Evolutionary conservation across 2,329 filamentous ascomycete species (phyloP), one percentile per base, ranked within the genome.

Genomic region (Diplodia corticola): DNA sequence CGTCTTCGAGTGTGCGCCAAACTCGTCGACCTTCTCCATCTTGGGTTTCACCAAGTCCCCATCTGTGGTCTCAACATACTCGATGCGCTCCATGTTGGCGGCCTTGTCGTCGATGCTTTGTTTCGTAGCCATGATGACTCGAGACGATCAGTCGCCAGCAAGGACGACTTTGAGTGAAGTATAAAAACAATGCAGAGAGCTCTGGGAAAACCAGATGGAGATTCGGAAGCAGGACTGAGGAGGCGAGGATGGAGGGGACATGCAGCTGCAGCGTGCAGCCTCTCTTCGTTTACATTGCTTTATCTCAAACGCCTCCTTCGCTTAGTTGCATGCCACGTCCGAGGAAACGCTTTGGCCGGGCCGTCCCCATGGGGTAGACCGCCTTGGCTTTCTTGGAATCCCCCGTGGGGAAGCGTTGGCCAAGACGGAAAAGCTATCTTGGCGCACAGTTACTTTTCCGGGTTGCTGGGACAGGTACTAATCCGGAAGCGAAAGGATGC

Each of bases 1-100:
- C 9, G 72, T 77, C 69, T 77, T 76, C 64, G 70, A 73, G 54
- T 75, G 70, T 28, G 75, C 74, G 67, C 75, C 74, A n/a, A 73
- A 75, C 64, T 76, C 74, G 68, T 76, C 75, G 30, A 72, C 69
- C 69, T 73, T 75, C 26, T 61, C 57, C 12, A 61, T 20, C 57
- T 61, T 50, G n/a, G 57, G 57, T 20, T 50, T 61, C 57, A 61
- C 57, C 28, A 61, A 4, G 10, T 63, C 60, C 7, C 12, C 26
- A 17, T 61, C 60, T 9, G 49, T 44, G 4, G 46, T 61, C 12
- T 63, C 60, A 33, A 63, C 48, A 50, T 63, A 33, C 20, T 51
- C 49, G 44, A 51, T 63, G 20, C 60, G 48, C 30, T 63, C 48
- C 48, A 51, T 63, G 20, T 63, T 30, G 37, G 40, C n/a, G 12